Evolutionary conservation across 2,329 filamentous ascomycete species (phyloP).

Genomic region (Aspergillus nomiae): DNA sequence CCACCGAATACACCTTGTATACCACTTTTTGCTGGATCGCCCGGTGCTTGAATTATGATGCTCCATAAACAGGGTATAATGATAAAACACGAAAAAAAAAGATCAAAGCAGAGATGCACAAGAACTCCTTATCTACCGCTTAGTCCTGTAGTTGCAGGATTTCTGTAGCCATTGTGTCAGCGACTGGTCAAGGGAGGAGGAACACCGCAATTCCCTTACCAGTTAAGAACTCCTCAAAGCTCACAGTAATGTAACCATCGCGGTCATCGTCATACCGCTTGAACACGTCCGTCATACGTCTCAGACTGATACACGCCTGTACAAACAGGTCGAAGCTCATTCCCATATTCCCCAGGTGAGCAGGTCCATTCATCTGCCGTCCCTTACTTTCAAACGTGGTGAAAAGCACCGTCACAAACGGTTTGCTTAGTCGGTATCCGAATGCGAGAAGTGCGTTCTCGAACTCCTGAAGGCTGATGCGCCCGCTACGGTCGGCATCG

Average conservation of each 20-base stretch:
- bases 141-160: conserved; percentile 41
- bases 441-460: conserved; percentile 88
- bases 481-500: conserved; percentile 82
- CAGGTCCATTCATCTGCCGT: conserved; percentile 42
- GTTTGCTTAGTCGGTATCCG: conserved; percentile 82
- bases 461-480: conserved; percentile 85
- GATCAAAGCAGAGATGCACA: not conserved
- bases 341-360: conserved; percentile 50
- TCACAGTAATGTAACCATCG: conserved; percentile 85
- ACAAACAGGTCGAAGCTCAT: conserved; percentile 97
- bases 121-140: conserved; percentile 6
- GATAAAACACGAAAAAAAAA: not conserved
- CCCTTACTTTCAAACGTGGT: conserved; percentile 74
- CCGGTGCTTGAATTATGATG: conserved; percentile 6
- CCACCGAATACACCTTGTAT: not conserved
- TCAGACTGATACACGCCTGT: conserved; percentile 93
- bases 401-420: conserved; percentile 85
- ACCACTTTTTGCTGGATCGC: not conserved
- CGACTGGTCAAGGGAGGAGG: not conserved
- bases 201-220: conserved; percentile 41
- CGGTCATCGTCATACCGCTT: conserved; percentile 98
- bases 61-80: conserved; percentile 9
- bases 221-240: conserved; percentile 78
- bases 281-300: conserved; percentile 98
- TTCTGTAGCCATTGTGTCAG: conserved; percentile 22